Evolutionary conservation across 768 basidiomycete species (phyloP).

Genomic region (Lyophyllum shimeji): DNA sequence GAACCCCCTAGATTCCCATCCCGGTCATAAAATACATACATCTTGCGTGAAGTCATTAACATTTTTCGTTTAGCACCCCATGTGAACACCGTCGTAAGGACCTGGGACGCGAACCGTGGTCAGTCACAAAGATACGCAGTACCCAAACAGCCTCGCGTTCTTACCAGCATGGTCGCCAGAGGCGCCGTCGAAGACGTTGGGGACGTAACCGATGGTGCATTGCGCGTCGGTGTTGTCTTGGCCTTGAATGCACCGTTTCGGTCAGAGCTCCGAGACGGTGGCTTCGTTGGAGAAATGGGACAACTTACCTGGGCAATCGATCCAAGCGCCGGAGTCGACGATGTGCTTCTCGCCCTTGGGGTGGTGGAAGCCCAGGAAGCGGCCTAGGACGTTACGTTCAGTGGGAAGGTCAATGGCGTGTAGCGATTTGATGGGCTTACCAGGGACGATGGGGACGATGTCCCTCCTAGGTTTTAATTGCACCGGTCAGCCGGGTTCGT

Average conservation of each 20-base stretch:
- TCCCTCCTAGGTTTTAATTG: constrained; percentile 20
- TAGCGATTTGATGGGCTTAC: constrained; percentile 8
- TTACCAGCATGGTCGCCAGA: constrained; percentile 16
- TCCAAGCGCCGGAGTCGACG: constrained; percentile 14
- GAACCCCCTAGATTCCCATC: neutral
- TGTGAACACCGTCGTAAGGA: constrained; percentile 17
- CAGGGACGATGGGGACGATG: constrained; percentile 29
- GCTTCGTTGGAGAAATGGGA: neutral
- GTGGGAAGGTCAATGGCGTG: neutral
- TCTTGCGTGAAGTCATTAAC: neutral
- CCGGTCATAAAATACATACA: neutral
- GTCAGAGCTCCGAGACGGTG: neutral
- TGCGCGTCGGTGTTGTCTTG: constrained; percentile 20
- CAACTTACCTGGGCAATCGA: constrained; percentile 19
- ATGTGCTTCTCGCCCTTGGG: constrained; percentile 30
- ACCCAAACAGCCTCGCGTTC: neutral
- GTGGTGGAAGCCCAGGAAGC: constrained; percentile 37
- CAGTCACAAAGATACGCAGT: neutral
- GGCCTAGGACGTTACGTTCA: constrained; percentile 13
- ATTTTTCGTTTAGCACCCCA: constrained; percentile 10
- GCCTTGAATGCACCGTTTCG: constrained; percentile 3
- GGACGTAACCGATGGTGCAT: constrained; percentile 19
- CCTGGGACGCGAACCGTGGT: neutral
- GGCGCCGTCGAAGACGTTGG: constrained; percentile 16
- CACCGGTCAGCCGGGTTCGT: neutral